Base-by-base conservation (phyloP, 129 eudicot species). In the Tagetes erecta region DNA sequence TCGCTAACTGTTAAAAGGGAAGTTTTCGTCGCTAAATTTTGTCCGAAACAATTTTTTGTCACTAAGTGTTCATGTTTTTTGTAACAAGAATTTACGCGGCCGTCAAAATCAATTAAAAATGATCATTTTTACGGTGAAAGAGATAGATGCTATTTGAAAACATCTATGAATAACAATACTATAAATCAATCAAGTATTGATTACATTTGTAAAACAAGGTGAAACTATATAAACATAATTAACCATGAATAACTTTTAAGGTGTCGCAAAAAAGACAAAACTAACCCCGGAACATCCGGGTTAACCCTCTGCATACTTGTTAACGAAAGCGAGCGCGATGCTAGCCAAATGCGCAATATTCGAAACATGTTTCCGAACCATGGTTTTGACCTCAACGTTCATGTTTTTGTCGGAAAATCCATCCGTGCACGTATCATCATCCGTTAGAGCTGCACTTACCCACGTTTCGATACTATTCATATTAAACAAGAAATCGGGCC, bases 381-480 rank as follows among this genome's bases (percentile, higher is more conserved):
- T 12, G 38, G 3, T 40, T 46, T 81, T 74, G 5, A 82, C 67
- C 74, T 75, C 75, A 2, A 65, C 84, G 2, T 82, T 76, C 70
- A 80, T 70, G 50, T 42, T 3, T 51, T 44, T 70, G 30, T 57
- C 83, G 3, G 73, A 55, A 71, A 82, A 82, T 0, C 84, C 86
- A 49, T 85, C 89, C 39, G 70, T 65, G 40, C 89, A 85, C 0
- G 89, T 85, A 4, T 68, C 80, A 3, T 79, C 86, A 69, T 85
- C 81, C 0, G 89, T 85, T 31, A 85, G 3, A 0, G 86, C 89
- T 3, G 89, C 85, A 73, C 89, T 85, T 0, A 82, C 85, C 89
- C 89, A 85, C 0, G 89, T 85, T 67, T 85, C 77, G 27, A 85
- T 79, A 67, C 84, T 76, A 8, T 75, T 82, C 79, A 74, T 66